phyloP scores from a whole-genome alignment of 768 basidiomycete genomes.

The Trametes cingulata region DNA sequence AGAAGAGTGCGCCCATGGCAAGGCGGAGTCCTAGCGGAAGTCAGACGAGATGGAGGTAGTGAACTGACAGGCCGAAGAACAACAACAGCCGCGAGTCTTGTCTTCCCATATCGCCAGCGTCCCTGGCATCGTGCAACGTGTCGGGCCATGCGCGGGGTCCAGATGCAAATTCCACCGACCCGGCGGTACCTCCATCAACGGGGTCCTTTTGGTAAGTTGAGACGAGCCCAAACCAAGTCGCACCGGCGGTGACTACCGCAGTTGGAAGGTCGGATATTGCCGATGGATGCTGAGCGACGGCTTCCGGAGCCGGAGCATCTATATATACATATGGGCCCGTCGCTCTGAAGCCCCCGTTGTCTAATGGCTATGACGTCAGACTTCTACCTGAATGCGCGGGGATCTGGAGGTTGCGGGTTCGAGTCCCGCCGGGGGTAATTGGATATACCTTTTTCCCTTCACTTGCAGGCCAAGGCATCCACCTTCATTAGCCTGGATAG shows the following conservation, averaged over 20 bases:
- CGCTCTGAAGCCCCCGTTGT: conserved; percentile 18
- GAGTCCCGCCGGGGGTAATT: conserved; percentile 20
- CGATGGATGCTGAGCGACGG: not conserved
- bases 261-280: not conserved
- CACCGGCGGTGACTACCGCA: not conserved
- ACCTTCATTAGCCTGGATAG: no score
- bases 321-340: no score
- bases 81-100: not conserved
- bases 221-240: not conserved
- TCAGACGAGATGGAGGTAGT: not conserved
- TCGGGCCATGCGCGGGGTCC: not conserved
- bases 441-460: not conserved
- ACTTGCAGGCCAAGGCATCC: no score
- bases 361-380: conserved; percentile 20
- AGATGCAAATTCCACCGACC: conserved; percentile 3
- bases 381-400: not conserved
- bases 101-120: not conserved
- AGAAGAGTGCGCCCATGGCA: conserved; percentile 15
- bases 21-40: not conserved
- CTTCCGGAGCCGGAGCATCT: no score
- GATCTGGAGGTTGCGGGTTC: conserved; percentile 19
- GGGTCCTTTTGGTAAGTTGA: not conserved
- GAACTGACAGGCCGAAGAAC: not conserved
- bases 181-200: conserved; percentile 11
- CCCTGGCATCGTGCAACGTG: not conserved